Percentiles rank a stretch among this genome's conserved stretches.
Conservation (phyloP, 805 yeast species). For the Metschnikowia reukaufii region DNA sequence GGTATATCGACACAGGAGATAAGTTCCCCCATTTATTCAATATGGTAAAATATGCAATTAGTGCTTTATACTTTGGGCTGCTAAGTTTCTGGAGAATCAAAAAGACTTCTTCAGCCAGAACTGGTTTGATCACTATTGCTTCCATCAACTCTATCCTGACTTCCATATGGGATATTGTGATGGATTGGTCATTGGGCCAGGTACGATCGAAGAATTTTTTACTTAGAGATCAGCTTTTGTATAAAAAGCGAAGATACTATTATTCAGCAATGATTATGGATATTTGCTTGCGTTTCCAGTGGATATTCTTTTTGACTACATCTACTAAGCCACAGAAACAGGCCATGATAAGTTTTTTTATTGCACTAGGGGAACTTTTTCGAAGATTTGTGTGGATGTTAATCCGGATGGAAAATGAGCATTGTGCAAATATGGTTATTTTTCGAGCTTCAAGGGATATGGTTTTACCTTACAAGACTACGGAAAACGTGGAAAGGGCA, state of each 20-base stretch:
- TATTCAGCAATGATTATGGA: constrained; percentile 75
- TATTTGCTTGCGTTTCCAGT: constrained; percentile 76
- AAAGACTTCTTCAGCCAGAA: constrained; percentile 39
- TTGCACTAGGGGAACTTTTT: constrained; percentile 78
- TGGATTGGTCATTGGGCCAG: constrained; percentile 95
- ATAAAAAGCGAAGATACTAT: constrained; percentile 55
- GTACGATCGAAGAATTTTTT: constrained; percentile 53
- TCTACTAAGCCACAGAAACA: constrained; percentile 78
- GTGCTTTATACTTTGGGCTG: constrained; percentile 66
- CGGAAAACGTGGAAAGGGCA: constrained; percentile 35
- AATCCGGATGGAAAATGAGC: constrained; percentile 95
- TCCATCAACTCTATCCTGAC: constrained; percentile 67
- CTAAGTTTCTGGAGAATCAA: constrained; percentile 79
- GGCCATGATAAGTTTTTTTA: constrained; percentile 78
- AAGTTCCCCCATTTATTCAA: constrained; percentile 96
- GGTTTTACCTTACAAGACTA: constrained; percentile 72
- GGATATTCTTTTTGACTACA: constrained; percentile 87
- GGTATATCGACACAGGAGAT: constrained; percentile 90
- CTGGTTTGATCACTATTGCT: constrained; percentile 72
- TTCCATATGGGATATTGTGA: constrained; percentile 82
- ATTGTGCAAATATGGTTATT: constrained; percentile 81
- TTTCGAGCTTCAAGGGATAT: constrained; percentile 86
- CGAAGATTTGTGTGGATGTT: constrained; percentile 88
- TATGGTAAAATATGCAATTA: constrained; percentile 69
- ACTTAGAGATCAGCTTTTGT: constrained; percentile 71